Evolutionary conservation across 106 monocot species (phyloP).

Genomic region (Allium fistulosum): DNA sequence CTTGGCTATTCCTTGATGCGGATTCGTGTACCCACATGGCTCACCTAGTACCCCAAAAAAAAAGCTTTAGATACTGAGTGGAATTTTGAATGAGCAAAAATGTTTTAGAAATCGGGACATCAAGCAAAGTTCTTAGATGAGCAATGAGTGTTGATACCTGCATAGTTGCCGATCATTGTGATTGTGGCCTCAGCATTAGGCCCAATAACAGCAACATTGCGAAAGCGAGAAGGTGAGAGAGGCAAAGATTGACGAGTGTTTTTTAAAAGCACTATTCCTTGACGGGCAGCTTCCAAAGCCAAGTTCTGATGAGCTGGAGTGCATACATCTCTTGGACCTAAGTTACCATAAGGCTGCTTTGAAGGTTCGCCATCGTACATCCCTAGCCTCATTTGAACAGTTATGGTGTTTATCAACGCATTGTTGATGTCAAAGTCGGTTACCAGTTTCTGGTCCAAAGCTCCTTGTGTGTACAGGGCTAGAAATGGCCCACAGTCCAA

Average conservation of each 20-base stretch:
- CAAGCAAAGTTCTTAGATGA: too few species aligned
- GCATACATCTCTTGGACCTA: conserved; percentile 61
- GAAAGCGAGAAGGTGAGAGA: conserved; percentile 14
- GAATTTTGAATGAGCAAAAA: too few species aligned
- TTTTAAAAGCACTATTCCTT: conserved; percentile 64
- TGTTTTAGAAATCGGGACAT: too few species aligned
- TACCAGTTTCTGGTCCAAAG: conserved; percentile 36
- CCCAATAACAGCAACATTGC: conserved; percentile 52
- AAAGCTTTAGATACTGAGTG: neutral
- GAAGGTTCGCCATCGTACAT: conserved; percentile 64
- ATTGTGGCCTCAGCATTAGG: conserved; percentile 56
- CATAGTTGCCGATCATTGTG: conserved; percentile 89
- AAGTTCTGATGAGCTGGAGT: conserved; percentile 44
- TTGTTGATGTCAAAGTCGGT: conserved; percentile 32
- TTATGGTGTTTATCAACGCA: conserved; percentile 24
- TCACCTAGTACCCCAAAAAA: conserved; percentile 14
- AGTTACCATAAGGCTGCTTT: conserved; percentile 32
- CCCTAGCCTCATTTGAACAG: conserved; percentile 24
- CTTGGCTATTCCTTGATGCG: conserved; percentile 36
- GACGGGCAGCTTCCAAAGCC: conserved; percentile 63
- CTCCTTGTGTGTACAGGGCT: conserved; percentile 40
- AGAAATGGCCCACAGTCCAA: conserved; percentile 75
- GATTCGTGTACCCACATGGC: conserved; percentile 52
- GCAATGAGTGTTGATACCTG: conserved; percentile 14
- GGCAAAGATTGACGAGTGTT: conserved; percentile 30